Conservation (phyloP, 306 rosid genomes). For the Citrullus mucosospermus region DNA sequence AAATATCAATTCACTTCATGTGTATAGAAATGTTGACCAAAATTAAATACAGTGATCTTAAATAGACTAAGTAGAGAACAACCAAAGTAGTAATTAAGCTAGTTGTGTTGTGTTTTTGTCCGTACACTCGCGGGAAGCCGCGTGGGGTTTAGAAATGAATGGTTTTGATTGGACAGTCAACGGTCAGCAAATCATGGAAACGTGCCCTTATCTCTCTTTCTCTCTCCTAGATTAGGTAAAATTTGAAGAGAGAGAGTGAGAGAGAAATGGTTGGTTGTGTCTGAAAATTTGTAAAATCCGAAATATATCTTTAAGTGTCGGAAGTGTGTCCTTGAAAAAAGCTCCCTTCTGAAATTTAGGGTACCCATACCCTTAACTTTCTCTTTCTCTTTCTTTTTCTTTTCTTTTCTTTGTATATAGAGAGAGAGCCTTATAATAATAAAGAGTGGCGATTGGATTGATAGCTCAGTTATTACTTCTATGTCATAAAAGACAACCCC, state of each 20-base stretch:
- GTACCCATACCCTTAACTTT: neutral
- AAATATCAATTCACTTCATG: too few species aligned
- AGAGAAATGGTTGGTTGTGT: neutral
- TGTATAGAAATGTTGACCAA: too few species aligned
- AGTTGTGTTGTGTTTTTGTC: neutral
- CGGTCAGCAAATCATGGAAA: neutral
- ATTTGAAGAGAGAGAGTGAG: neutral
- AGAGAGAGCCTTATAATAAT: neutral
- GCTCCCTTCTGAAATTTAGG: neutral
- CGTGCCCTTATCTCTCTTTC: neutral
- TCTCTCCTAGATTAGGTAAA: neutral
- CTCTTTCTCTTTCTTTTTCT: neutral
- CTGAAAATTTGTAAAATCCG: slow-evolving; percentile 5
- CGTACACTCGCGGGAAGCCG: neutral
- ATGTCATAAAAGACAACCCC: slow-evolving; percentile 12
- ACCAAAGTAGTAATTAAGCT: too few species aligned
- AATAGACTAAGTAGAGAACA: too few species aligned
- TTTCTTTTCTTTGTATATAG: too few species aligned
- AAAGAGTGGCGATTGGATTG: neutral
- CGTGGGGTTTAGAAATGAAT: neutral
- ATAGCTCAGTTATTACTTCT: neutral
- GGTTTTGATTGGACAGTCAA: neutral
- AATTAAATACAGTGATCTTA: too few species aligned
- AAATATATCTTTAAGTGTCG: slow-evolving; percentile 3
- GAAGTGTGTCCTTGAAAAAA: neutral